Evolutionary conservation across 768 basidiomycete genomes (phyloP).

Genomic region (Boletus insuetus): DNA sequence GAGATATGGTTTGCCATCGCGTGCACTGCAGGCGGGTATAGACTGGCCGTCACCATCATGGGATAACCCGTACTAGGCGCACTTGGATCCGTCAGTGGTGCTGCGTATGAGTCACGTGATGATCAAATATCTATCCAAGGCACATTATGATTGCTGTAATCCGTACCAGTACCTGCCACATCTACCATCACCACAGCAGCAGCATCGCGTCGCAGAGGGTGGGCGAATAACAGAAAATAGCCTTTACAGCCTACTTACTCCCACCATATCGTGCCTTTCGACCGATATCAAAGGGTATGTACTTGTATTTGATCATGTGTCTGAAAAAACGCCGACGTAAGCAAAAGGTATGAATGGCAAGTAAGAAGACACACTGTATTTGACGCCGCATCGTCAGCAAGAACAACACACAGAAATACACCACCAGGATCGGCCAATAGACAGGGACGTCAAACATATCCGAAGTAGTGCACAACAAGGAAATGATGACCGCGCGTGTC

Average conservation of each 20-base stretch:
- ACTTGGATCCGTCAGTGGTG: no score
- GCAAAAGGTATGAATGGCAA: not conserved
- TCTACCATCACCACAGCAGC: constrained; percentile 17
- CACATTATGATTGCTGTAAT: constrained; percentile 29
- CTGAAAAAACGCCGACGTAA: constrained; percentile 38
- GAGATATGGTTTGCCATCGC: constrained; percentile 40
- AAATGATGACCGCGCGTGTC: constrained; percentile 83
- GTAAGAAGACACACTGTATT: constrained; percentile 70
- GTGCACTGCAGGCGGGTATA: constrained; percentile 34
- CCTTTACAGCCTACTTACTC: constrained; percentile 37
- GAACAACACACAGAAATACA: constrained; percentile 96
- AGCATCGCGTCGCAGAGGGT: constrained; percentile 10
- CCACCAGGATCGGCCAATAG: constrained; percentile 97
- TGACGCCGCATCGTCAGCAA: constrained; percentile 94
- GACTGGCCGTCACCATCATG: constrained; percentile 14
- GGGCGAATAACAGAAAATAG: constrained; percentile 2
- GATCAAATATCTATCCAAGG: constrained; percentile 5
- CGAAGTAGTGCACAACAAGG: constrained; percentile 77
- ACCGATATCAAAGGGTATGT: constrained; percentile 93
- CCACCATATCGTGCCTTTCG: constrained; percentile 86
- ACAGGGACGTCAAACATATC: constrained; percentile 93
- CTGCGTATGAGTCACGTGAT: constrained; percentile 13
- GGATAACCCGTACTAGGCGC: not conserved
- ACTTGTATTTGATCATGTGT: constrained; percentile 99
- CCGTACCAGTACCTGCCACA: constrained; percentile 24